Evolutionary conservation across 23 red algal species (phyloP), one percentile per base, ranked within the genome.

Genomic region (Gracilaria vermiculophylla): DNA sequence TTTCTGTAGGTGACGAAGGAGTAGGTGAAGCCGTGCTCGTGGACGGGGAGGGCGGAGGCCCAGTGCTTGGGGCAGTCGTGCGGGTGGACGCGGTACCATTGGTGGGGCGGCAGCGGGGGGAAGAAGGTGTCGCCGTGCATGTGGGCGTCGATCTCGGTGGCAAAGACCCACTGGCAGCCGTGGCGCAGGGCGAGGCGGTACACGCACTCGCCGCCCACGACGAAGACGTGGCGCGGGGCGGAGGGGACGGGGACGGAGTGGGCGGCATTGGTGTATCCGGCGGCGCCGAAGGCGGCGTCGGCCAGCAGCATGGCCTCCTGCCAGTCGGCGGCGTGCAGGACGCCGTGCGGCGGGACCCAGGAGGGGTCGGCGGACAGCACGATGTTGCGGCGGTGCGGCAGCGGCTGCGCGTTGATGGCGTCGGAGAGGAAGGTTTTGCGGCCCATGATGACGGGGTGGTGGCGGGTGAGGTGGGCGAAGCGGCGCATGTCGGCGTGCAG

Each of bases 371-470:
- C 62, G 13, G 96, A 83, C 21, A 98, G 28, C 15, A 98, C 92
- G 29, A 98, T 80, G 65, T 95, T 98, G 8, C 91, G 72, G 2
- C 96, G 81, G 23, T 81, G 77, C 33, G 71, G 80, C 24, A 98
- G 62, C 14, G 96, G 92, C 9, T 65, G 72, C 29, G 42, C 51
- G 0, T 55, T 70, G 33, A 78, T 27, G 16, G 83, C 88, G 29
- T 86, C 44, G 32, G 82, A 89, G 43, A 88, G 73, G 55, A 86
- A 98, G 13, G 96, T 98, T 24, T 77, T 17, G 7, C 92, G 87
- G 3, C 96, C 96, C 92, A 98, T 95, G 0, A 98, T 80, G 48
- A 98, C 71, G 50, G 85, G 84, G 19, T 85, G 85, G 27, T 57
- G 7, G 34, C 21, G 14, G 31, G 94, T 97, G 19, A 97, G 56